A percentile compares a stretch with the other conserved stretches of the same genome.
phyloP scores from a whole-genome alignment of 441 rosid genomes.

The Pelargonium citronellum region DNA sequence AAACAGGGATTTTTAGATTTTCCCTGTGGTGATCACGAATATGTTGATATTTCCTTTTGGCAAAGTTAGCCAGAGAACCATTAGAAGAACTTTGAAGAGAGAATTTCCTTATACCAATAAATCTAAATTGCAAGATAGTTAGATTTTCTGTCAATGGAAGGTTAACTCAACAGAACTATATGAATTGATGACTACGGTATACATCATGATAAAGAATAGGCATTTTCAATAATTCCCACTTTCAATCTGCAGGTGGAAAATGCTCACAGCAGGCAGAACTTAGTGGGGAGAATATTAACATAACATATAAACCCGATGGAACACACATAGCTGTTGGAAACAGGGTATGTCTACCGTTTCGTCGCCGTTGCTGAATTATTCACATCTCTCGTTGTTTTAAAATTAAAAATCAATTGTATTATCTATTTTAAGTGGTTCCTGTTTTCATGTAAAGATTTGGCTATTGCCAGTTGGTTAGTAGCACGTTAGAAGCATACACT shows the following conservation, averaged over 20 bases:
- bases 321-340: conserved; percentile 92
- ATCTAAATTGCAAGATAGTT: neutral
- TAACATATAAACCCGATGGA: conserved; percentile 89
- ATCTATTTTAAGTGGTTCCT: neutral
- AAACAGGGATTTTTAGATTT: no score
- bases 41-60: no score
- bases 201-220: neutral
- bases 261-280: conserved; percentile 93
- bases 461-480: no score
- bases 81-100: neutral
- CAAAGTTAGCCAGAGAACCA: no score
- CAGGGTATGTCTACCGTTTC: conserved; percentile 51
- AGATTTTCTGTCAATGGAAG: neutral
- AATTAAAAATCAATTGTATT: conserved; percentile 7
- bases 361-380: conserved; percentile 8
- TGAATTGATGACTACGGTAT: neutral
- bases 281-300: conserved; percentile 95
- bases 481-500: conserved; percentile 2
- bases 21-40: no score
- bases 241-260: conserved; percentile 66
- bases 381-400: neutral
- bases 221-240: conserved; percentile 12
- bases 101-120: no score
- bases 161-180: neutral
- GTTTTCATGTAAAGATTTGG: no score